These are phyloP conservation scores for Backusella sp. DNA, from an alignment of 192 early-diverging fungal species.

Conservation along the genomic window DNA sequence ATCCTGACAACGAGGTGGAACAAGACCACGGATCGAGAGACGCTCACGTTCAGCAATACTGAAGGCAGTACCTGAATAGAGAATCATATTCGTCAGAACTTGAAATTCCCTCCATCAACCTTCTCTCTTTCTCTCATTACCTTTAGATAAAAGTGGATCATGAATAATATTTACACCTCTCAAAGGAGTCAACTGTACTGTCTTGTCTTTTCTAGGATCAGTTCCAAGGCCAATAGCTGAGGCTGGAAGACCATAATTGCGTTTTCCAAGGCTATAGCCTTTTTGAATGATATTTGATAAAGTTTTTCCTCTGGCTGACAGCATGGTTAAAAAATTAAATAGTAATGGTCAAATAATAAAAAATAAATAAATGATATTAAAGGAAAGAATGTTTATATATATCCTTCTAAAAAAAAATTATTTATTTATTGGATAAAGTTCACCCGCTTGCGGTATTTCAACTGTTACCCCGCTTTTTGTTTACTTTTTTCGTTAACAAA, in stretches of 20 bases:
- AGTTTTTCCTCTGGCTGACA: neutral
- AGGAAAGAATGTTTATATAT: neutral
- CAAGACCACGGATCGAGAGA: slow-evolving; percentile 52
- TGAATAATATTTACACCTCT: slow-evolving; percentile 52
- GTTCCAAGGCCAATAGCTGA: slow-evolving; percentile 17
- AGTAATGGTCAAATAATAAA: neutral
- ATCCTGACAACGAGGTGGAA: slow-evolving; percentile 52
- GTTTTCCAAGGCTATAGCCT: neutral
- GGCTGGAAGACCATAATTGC: slow-evolving; percentile 11
- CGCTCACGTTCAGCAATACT: slow-evolving; percentile 50
- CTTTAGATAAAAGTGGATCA: slow-evolving; percentile 52
- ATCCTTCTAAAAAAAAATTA: neutral
- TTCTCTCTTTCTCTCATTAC: neutral
- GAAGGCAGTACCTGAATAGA: slow-evolving; percentile 43
- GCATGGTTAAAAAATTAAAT: neutral
- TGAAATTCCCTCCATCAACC: neutral
- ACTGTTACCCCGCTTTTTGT: neutral
- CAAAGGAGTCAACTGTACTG: slow-evolving; percentile 27
- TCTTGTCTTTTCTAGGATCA: slow-evolving; percentile 36
- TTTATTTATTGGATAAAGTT: neutral
- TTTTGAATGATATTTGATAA: slow-evolving; percentile 4
- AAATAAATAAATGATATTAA: neutral
- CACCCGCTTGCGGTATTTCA: neutral
- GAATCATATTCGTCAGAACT: neutral
- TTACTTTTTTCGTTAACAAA: slow-evolving; percentile 1